Evolutionary conservation across 177 flowering plant genomes (phyloP), one percentile per base, ranked within the genome.

Genomic region (Vitis hybrid): DNA sequence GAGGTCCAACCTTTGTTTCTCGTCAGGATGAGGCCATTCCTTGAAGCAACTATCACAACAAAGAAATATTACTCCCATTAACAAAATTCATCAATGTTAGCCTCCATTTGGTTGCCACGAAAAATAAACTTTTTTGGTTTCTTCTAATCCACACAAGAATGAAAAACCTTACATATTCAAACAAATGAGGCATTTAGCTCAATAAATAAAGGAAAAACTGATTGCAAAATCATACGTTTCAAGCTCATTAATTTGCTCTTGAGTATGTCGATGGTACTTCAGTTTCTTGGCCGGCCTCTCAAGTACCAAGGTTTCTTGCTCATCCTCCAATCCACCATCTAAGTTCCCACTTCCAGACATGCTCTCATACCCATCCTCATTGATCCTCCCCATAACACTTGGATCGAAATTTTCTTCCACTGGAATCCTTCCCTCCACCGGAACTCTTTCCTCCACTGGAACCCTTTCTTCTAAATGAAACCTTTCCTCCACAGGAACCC

Each of bases 1-100:
- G 11, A 88, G 81, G 51, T 83, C 86, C 57, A 62, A 15, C 66
- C 92, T 80, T 79, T 74, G 80, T 55, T 82, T 85, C 67, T 88
- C 90, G 73, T 88, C 88, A 18, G 92, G 92, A 58, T 86, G 92
- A 21, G 88, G 87, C 59, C 76, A 81, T 55, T 75, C 79, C 73
- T 79, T 81, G 72, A 85, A 85, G 80, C 74, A 79, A 79, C 88
- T 85, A 64, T 49, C 1, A 21, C 26, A 17, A 56, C n/a, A 54
- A 50, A 59, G 15, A 60, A 21, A 62, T 7, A 62, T 12, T 10
- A 34, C 18, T 48, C 72, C 30, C 48, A 23, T 1, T 21, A 34
- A 62, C 7, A 17, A 60, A 15, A 59, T 13, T 11, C 62, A 60
- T 12, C 48, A 39, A 21, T 60, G 13, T 14, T 30, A 60, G 18